Evolutionary conservation across 2,329 filamentous ascomycete species (phyloP).

Genomic region (Aureobasidium mangrovei): DNA sequence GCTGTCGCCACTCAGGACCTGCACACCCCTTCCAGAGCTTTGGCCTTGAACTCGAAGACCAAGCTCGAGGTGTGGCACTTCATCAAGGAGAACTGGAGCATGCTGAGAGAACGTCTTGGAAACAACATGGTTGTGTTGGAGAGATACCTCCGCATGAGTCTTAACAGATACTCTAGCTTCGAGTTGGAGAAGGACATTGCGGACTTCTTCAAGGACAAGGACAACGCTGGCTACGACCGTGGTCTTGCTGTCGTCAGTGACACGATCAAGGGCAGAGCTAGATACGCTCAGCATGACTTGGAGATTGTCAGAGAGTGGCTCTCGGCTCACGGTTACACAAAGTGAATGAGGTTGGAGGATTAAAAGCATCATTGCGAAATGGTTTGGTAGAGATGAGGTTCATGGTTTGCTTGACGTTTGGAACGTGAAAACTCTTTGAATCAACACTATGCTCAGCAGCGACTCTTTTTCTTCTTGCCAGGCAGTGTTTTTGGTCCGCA

Average conservation of each 20-base stretch:
- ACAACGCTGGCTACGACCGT: slow-evolving; percentile 77
- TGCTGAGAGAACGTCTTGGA: slow-evolving; percentile 61
- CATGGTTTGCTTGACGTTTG: too few relatives aligned
- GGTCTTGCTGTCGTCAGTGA: slow-evolving; percentile 79
- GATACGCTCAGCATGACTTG: slow-evolving; percentile 71
- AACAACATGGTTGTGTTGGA: slow-evolving; percentile 82
- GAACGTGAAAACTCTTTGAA: too few relatives aligned
- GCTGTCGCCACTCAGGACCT: slow-evolving; percentile 81
- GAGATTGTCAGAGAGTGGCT: slow-evolving; percentile 72
- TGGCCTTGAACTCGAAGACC: slow-evolving; percentile 64
- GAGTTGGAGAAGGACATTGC: slow-evolving; percentile 67
- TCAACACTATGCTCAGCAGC: too few relatives aligned
- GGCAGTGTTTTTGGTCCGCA: too few relatives aligned
- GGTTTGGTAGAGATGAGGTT: too few relatives aligned
- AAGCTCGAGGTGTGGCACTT: slow-evolving; percentile 76
- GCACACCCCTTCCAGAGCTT: slow-evolving; percentile 66
- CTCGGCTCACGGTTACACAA: slow-evolving; percentile 46
- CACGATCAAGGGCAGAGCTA: slow-evolving; percentile 72
- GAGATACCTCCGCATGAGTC: slow-evolving; percentile 69
- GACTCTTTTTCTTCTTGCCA: too few relatives aligned
- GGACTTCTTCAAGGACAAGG: slow-evolving; percentile 76
- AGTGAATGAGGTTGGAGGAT: neutral
- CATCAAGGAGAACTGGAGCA: slow-evolving; percentile 74
- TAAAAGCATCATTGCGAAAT: too few relatives aligned
- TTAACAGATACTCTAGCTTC: slow-evolving; percentile 69